Evolutionary conservation across 192 early-diverging fungal genomes (phyloP), one percentile per base, ranked within the genome.

Genomic region (Coemansia aciculifera): DNA sequence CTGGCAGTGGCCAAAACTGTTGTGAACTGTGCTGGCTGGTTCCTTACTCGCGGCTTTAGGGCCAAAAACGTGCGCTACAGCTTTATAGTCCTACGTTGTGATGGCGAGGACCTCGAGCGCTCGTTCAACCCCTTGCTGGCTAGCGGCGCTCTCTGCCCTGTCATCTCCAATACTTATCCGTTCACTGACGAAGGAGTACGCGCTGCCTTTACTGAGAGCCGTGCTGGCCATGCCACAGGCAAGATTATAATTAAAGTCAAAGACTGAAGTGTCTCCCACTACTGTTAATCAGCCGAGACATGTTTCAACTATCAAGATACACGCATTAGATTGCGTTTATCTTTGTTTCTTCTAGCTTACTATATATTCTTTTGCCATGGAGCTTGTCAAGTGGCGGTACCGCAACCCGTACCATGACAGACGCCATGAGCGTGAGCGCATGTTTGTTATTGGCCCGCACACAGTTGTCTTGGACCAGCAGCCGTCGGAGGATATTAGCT

Each of bases 171-270:
- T 15, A 52, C 71, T 6, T 82, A 79, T 57, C 63, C 63, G 39
- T 85, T 86, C 43, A 74, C 75, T n/a, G 60, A 67, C 1, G 69
- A 75, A 3, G 77, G 79, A 11, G 67, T 72, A 13, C 62, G 61
- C 10, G 65, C 79, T 15, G 85, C 85, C 3, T 82, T 87, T 40
- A 52, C 29, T 1, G 61, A 77, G 57, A 62, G 59, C 17, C 65
- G 72, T n/a, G 79, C 42, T 9, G 85, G 85, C 10, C 86, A 85
- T 29, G 84, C 73, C 0, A 75, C 82, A 0, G 85, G 85, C 27
- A 86, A 86, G 52, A 75, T 86, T 34, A 69, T 86, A 19, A 69
- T 86, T 8, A 38, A 60, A 15, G 83, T 86, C 24, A 74, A 68
- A n/a, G 68, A 72, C 23, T 60, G 15, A 3, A 13, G 3, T 3